Percentiles rank a stretch among this genome's conserved stretches.
phyloP scores from a whole-genome alignment of 179 eudicot species.

The Actinidia chinensis region DNA sequence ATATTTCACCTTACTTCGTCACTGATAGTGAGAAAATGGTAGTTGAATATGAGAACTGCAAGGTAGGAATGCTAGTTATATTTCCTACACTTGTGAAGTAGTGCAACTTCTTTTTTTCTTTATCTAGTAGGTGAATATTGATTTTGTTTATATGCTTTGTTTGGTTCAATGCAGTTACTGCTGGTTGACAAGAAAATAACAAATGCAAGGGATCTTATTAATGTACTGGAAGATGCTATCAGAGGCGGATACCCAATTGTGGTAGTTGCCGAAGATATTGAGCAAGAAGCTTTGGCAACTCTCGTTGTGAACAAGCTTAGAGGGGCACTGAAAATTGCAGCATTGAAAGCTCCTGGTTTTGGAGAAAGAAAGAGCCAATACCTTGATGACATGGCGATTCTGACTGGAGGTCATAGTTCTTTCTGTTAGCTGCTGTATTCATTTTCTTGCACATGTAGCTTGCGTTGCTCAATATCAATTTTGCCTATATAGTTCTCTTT shows the following conservation, averaged over 20 bases:
- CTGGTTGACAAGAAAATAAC: slow-evolving; percentile 68
- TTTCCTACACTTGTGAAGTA: background rate
- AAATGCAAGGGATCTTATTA: slow-evolving; percentile 84
- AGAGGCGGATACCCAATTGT: slow-evolving; percentile 72
- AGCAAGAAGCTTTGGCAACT: slow-evolving; percentile 96
- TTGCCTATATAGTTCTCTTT: too few species aligned
- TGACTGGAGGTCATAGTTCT: slow-evolving; percentile 47
- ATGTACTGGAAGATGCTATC: slow-evolving; percentile 84
- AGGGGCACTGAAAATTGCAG: slow-evolving; percentile 90
- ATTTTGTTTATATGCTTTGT: background rate
- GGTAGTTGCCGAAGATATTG: slow-evolving; percentile 89
- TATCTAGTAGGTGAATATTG: background rate
- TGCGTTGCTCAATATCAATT: background rate
- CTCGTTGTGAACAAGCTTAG: slow-evolving; percentile 96
- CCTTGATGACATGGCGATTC: slow-evolving; percentile 59
- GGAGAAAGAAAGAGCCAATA: slow-evolving; percentile 88
- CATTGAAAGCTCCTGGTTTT: slow-evolving; percentile 94
- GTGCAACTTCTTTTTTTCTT: background rate
- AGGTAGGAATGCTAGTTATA: slow-evolving; percentile 42
- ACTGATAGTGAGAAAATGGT: slow-evolving; percentile 92
- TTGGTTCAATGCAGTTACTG: slow-evolving; percentile 34
- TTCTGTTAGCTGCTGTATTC: slow-evolving; percentile 7
- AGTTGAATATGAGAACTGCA: slow-evolving; percentile 87
- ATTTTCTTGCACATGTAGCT: background rate
- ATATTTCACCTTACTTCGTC: slow-evolving; percentile 90